Base-by-base conservation (phyloP, 768 basidiomycete genomes). In the Suillus discolor region DNA sequence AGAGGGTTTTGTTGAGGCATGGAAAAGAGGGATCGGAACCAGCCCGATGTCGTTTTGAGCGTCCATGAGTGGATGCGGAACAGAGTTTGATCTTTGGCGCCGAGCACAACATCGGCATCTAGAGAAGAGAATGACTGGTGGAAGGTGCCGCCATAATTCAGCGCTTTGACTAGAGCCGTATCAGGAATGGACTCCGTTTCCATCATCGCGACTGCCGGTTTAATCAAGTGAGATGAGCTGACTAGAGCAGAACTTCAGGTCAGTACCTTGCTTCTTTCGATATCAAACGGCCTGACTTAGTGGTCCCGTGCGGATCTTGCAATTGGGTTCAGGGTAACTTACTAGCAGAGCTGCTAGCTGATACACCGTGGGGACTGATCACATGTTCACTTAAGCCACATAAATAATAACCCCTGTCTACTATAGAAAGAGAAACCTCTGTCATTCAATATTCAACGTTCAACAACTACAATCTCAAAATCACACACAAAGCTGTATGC, bases 31-130 rank as follows among this genome's bases (percentile, higher is more conserved):
- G 85, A 74, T 15, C 84, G 81, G 72, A 88, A 89, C 83, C 88
- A 89, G 25, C 85, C 84, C 4, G 88, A 89, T 0, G 89, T 88
- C n/a, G 83, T 85, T 71, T 85, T 88, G 49, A 90, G 79, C 2
- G 84, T 85, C 75, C 80, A 84, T 0, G 85, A 83, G 65, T 89
- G 88, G 18, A 89, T 80, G 31, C 84, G 82, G 72, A 90, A 90
- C 69, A 79, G 76, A 53, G 82, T 76, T 31, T 83, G 82, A 62
- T 84, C 81, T 62, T 83, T 84, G 20, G 85, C 81, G 20, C 82
- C 81, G 7, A 90, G 75, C 9, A 89, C 76, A 23, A 87, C 78
- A 63, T 90, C 87, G n/a, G 82, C 85, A 36, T 88, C 87, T 15
- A 74, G 75, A 6, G 83, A 83, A 49, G 80, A 77, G 71, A 89